Percentiles rank a stretch among this genome's conserved stretches.
These are phyloP conservation scores for Colletotrichum tropicicola DNA, from an alignment of 2,329 filamentous ascomycete genomes.

Conservation along the genomic window DNA sequence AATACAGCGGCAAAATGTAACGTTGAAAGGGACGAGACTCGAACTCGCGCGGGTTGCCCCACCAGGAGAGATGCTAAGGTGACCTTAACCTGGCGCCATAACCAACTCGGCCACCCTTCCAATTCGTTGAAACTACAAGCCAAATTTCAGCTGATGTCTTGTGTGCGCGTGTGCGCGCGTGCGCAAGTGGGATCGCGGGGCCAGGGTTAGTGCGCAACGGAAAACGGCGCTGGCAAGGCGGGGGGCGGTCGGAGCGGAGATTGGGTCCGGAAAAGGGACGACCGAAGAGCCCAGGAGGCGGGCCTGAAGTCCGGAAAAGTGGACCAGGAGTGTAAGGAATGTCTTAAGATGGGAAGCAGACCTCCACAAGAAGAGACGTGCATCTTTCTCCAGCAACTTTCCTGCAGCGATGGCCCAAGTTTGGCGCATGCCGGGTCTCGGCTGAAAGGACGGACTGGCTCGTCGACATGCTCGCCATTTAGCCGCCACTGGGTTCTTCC, in stretches of 20 bases:
- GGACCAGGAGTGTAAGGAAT: not conserved
- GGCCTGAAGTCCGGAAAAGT: not conserved
- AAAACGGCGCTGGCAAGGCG: not conserved
- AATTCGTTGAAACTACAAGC: not conserved
- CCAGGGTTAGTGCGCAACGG: not conserved
- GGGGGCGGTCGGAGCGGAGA: too few species aligned
- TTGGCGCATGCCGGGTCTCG: not conserved
- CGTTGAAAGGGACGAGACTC: not conserved
- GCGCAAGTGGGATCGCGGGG: not conserved
- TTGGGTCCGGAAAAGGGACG: not conserved
- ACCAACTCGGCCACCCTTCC: not conserved
- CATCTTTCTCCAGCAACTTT: not conserved
- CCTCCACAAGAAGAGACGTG: not conserved
- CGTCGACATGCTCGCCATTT: slow-evolving; percentile 5
- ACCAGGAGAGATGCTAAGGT: not conserved
- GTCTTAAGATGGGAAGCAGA: not conserved
- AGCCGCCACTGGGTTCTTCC: too few species aligned
- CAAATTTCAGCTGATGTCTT: accelerated
- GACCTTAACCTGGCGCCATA: not conserved
- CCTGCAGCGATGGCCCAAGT: not conserved
- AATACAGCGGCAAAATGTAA: too few species aligned
- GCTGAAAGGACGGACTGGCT: not conserved
- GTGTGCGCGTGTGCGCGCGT: not conserved
- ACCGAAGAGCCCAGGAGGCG: not conserved
- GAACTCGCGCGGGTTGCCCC: not conserved